Evolutionary conservation across 202 grass and related monocot species (phyloP).

Genomic region (Setaria viridis): DNA sequence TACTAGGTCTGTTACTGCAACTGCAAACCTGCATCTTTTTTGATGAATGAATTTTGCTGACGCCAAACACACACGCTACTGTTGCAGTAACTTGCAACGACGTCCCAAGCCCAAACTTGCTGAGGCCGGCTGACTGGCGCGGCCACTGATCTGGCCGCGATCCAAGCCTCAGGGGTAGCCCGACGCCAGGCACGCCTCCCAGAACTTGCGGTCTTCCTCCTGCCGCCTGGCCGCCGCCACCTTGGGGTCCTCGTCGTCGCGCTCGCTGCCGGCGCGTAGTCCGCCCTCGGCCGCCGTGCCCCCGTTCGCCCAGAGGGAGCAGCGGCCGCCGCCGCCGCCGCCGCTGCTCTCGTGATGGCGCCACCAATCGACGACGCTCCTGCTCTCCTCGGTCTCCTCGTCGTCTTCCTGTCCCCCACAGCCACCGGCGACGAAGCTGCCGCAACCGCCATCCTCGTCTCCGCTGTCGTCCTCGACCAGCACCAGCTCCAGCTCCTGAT

Average conservation of each 20-base stretch:
- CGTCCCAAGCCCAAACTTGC: too few species aligned
- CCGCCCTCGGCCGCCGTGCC: background rate
- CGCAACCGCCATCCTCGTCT: slow-evolving; percentile 44
- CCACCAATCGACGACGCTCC: slow-evolving; percentile 10
- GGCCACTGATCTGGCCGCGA: too few species aligned
- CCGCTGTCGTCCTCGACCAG: slow-evolving; percentile 13
- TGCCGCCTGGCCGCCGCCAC: slow-evolving; percentile 43
- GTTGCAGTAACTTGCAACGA: too few species aligned
- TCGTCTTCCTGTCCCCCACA: background rate
- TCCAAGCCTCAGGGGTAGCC: slow-evolving; percentile 46
- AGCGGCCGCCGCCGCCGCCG: too few species aligned
- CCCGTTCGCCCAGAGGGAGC: slow-evolving; percentile 11
- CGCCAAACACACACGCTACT: background rate
- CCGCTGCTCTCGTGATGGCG: background rate
- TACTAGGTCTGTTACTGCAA: background rate
- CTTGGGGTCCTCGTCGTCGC: background rate
- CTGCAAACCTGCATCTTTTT: background rate
- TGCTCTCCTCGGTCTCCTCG: background rate
- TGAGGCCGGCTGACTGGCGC: too few species aligned
- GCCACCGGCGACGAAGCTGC: slow-evolving; percentile 46
- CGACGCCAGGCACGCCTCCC: slow-evolving; percentile 74
- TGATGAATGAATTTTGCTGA: background rate
- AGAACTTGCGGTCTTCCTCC: slow-evolving; percentile 88
- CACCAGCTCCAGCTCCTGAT: background rate
- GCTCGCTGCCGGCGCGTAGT: background rate